Base-by-base conservation (phyloP, 202 grass and related monocot species). In the Saccharum hybrid region DNA sequence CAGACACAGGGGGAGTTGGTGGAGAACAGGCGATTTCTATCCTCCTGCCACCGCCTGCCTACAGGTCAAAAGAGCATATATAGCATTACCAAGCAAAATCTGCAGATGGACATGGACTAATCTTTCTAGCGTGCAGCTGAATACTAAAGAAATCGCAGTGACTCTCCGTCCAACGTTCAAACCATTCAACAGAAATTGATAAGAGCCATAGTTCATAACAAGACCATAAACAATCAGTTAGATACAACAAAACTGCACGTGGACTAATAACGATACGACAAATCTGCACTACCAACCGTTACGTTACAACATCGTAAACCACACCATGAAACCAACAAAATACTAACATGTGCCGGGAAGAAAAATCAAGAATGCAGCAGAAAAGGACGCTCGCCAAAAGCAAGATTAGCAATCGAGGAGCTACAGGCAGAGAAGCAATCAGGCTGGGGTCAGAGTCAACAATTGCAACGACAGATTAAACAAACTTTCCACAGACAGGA, bases 381-480 rank as follows among this genome's bases (percentile, higher is more conserved):
- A 72, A 30, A 56, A 5, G 16, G 1, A 74, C 18, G 48, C 5
- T 9, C 8, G 30, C 63, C 66, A 78, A 63, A 68, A 42, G 61
- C 59, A 74, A 43, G 79, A 30, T 39, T 5, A 38, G 16, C 33
- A 42, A 67, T 18, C 2, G 46, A 82, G 72, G 42, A 85, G 31
- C n/a, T 51, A 51, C 0, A 39, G 39, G 71, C 40, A 79, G 67
- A 39, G 36, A 62, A 69, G 56, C 33, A 28, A 75, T 40, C 21
- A 57, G 70, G 3, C 42, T 3, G 84, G 84, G 80, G 84, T 80
- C 84, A 22, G 3, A 38, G 81, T 87, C 85, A 90, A 72, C 70
- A 87, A 87, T 80, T 71, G 76, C 81, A 76, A 72, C 84, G 37
- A 26, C 7, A 49, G 42, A 61, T 67, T 49, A 57, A 84, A 80